Conservation (phyloP, 2,329 filamentous ascomycete genomes). For the Onygenales sp. region DNA sequence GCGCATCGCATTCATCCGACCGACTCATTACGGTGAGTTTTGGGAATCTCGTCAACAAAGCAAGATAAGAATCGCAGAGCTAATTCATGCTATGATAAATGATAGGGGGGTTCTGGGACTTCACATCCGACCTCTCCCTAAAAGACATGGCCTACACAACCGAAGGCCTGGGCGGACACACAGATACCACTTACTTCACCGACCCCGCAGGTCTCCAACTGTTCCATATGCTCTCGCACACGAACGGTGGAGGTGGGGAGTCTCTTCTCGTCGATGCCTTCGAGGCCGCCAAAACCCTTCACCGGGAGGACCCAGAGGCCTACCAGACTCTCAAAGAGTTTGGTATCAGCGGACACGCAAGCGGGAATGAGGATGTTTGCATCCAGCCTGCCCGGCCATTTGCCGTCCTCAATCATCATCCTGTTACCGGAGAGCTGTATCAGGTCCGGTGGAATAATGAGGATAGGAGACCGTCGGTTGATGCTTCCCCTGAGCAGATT, state of each 20-base stretch:
- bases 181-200: slow-evolving; percentile 91
- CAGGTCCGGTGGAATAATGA: slow-evolving; percentile 91
- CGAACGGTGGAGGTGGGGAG: slow-evolving; percentile 54
- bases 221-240: slow-evolving; percentile 83
- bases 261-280: slow-evolving; percentile 85
- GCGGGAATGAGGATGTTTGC: slow-evolving; percentile 73
- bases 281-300: slow-evolving; percentile 55
- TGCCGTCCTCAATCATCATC: slow-evolving; percentile 60
- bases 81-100: neutral
- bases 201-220: slow-evolving; percentile 86
- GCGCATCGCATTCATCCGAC: slow-evolving; percentile 74
- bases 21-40: slow-evolving; percentile 78
- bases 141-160: slow-evolving; percentile 91
- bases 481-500: slow-evolving; percentile 42
- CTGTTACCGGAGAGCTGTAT: slow-evolving; percentile 35
- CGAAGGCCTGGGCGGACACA: slow-evolving; percentile 72
- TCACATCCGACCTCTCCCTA: slow-evolving; percentile 75
- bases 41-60: slow-evolving; percentile 25
- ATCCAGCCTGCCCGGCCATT: slow-evolving; percentile 63
- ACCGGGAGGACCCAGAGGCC: slow-evolving; percentile 42
- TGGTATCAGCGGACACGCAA: slow-evolving; percentile 67
- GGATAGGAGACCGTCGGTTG: slow-evolving; percentile 63
- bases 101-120: slow-evolving; percentile 65
- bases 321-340: slow-evolving; percentile 50
- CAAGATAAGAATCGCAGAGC: neutral